Evolutionary conservation across 2,329 filamentous ascomycete species (phyloP).

Genomic region (Pseudogymnoascus sp.): DNA sequence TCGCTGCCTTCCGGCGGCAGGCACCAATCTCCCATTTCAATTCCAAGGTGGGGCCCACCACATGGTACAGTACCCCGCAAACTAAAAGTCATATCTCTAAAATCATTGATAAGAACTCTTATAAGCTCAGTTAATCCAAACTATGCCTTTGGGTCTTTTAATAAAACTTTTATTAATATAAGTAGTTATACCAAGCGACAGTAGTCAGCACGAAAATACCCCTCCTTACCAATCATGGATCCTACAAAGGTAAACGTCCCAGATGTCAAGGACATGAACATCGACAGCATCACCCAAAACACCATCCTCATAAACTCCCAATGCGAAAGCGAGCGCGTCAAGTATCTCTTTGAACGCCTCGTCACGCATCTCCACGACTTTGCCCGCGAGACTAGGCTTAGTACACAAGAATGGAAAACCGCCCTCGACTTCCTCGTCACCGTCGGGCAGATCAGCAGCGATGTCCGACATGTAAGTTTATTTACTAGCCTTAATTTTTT

Average conservation of each 20-base stretch:
- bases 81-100: not conserved
- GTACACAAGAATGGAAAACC: slow-evolving; percentile 70
- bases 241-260: slow-evolving; percentile 38
- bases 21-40: not conserved
- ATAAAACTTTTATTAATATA: not conserved
- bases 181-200: not conserved
- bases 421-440: slow-evolving; percentile 63
- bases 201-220: not conserved
- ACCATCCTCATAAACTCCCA: slow-evolving; percentile 67
- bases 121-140: not conserved
- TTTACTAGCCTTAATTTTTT: not conserved
- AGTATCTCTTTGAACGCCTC: slow-evolving; percentile 64
- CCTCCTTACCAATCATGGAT: slow-evolving; percentile 29
- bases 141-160: not conserved
- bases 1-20: not conserved
- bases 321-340: slow-evolving; percentile 55
- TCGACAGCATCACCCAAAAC: slow-evolving; percentile 74
- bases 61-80: not conserved
- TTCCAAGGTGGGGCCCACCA: no score
- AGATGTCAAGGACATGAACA: slow-evolving; percentile 60
- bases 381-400: slow-evolving; percentile 67
- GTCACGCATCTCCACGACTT: slow-evolving; percentile 77
- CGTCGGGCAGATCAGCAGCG: slow-evolving; percentile 65
- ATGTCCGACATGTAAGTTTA: slow-evolving; percentile 54
- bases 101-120: not conserved